Evolutionary conservation across 2,329 filamentous ascomycete species (phyloP), one percentile per base, ranked within the genome.

Genomic region (Bipolaris zeicola): DNA sequence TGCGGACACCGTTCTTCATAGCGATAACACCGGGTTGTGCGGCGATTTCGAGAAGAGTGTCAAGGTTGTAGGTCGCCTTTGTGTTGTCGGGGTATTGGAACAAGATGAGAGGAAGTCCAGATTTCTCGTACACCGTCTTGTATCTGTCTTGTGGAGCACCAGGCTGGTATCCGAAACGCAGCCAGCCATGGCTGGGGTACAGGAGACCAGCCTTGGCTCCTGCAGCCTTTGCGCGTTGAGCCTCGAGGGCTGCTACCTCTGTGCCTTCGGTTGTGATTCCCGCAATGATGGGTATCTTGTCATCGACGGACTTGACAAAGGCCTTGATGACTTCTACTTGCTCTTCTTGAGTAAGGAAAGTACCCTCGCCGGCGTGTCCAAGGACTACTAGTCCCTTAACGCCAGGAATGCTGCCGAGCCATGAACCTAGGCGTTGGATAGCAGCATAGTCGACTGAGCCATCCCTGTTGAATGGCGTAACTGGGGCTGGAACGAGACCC

Each of bases 1-100:
- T 83, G 50, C 82, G 78, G 8, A 84, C 82, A 18, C 82, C 82
- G 58, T 83, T 84, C 77, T 84, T 84, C 81, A 84, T 84, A 14
- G 82, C 82, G 43, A 84, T 82, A 5, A 82, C 80, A 26, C 82
- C 81, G 1, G 81, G 82, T 33, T 76, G 80, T 6, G 81, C 82
- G 2, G 81, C 75, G 50, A 83, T 83, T 48, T 84, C 81, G 2
- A 84, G 77, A 60, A 83, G 77, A 0, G 81, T 84, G 59, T 83
- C 76, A 20, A 84, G 73, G 59, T 69, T 81, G 65, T 83, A 83
- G 1, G 78, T 82, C 3, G 81, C 80, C 67, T 83, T 83, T 16
- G 81, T 83, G 69, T 77, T 79, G 69, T 84, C 81, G 13, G 81
- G 81, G 48, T 83, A 83, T 66, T 83, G 81, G 70, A 84, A 83